Evolutionary conservation across 2,329 filamentous ascomycete genomes (phyloP), one percentile per base, ranked within the genome.

Genomic region (Xylaria sp.): DNA sequence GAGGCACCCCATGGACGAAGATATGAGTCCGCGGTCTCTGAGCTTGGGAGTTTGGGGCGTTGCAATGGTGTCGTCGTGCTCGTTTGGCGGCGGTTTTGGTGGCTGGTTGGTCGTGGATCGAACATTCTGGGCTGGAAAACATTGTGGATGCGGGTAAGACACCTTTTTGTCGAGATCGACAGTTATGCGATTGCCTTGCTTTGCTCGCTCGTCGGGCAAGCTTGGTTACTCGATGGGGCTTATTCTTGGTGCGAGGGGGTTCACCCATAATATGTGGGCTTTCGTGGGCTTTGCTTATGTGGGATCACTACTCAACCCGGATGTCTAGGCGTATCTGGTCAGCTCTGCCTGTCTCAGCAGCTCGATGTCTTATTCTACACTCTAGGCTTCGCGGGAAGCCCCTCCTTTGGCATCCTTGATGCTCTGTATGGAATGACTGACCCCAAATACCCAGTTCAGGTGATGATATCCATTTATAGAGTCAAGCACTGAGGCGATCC

Each of bases 151-250:
- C 23, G 81, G 81, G 85, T 88, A 86, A 81, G 83, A 86, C 83
- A 85, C 80, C 57, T 54, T 85, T 92, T 97, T 92, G 95, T 97
- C 95, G 90, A 90, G 92, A 87, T 93, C 81, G 86, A 97, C 89
- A 97, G 95, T 92, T 90, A 98, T 97, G 95, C 94, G 95, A 97
- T 97, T 97, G 93, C 92, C 84, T 80, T 75, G 72, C 79, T 83
- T 79, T 63, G 60, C 46, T 40, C 42, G 65, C 56, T 71, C 31
- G 61, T 51, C 60, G 59, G 36, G 63, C 62, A 46, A 73, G 78
- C 79, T 81, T 83, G 87, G 93, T 97, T 97, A 98, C 95, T 97
- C 94, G 94, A 98, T 97, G 95, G 95, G 95, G 95, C 95, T 97
- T 94, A 98, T 97, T 97, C 93, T 97, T 92, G 95, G 94, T 88